These are phyloP conservation scores for Eutrema salsugineum DNA, from an alignment of 441 rosid species.

Conservation along the genomic window DNA sequence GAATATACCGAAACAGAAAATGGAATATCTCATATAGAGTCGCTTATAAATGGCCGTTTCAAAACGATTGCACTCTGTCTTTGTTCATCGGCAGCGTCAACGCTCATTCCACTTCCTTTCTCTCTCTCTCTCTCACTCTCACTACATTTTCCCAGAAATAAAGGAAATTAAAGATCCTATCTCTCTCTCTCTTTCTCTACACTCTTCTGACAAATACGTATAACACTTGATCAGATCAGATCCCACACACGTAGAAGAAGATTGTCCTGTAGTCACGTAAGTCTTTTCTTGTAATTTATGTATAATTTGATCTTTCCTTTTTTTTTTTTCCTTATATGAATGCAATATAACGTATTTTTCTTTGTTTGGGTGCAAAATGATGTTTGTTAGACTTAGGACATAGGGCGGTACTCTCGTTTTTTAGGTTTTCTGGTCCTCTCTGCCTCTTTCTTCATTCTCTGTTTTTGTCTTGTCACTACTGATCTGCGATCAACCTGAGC, in stretches of 20 bases:
- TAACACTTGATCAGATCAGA: background rate
- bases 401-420: background rate
- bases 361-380: background rate
- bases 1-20: constrained; percentile 25
- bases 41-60: constrained; percentile 23
- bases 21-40: constrained; percentile 26
- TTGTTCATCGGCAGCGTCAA: constrained; percentile 23
- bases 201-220: background rate
- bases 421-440: background rate
- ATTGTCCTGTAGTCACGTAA: background rate
- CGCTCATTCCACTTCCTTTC: background rate
- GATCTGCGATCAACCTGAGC: background rate
- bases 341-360: background rate
- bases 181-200: background rate
- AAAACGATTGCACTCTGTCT: constrained; percentile 10
- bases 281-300: background rate
- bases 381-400: background rate
- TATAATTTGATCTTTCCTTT: background rate
- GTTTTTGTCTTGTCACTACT: background rate
- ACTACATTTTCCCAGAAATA: background rate
- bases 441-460: constrained; percentile 8
- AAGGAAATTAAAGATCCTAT: background rate
- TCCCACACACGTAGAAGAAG: background rate
- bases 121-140: background rate
- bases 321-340: background rate